These are phyloP conservation scores for Bryum argenteum DNA, from an alignment of 225 moss, liverwort and hornwort species.

Conservation along the genomic window DNA sequence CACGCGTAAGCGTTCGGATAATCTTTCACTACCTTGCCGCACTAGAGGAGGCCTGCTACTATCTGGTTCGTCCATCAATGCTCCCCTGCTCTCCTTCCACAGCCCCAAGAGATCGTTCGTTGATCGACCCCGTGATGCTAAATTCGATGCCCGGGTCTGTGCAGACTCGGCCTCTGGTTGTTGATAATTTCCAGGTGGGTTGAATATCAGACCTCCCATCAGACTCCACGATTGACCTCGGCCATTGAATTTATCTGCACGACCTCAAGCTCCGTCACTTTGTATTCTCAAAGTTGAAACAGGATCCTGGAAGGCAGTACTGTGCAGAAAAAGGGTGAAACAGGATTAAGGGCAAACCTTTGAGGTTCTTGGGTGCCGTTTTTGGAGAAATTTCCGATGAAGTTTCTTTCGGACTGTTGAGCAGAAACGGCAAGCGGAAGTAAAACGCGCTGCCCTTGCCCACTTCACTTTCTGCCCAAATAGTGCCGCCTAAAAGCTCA, in stretches of 20 bases:
- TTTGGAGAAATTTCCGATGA: slow-evolving; percentile 36
- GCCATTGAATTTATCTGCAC: slow-evolving; percentile 30
- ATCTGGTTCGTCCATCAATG: background rate
- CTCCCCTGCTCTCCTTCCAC: background rate
- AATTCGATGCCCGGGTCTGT: background rate
- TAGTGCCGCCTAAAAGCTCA: slow-evolving; percentile 76
- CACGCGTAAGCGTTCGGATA: slow-evolving; percentile 11
- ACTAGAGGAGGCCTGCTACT: background rate
- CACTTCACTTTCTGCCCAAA: slow-evolving; percentile 86
- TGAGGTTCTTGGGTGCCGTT: slow-evolving; percentile 9
- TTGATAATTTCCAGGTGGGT: slow-evolving; percentile 17
- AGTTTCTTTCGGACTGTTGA: slow-evolving; percentile 44
- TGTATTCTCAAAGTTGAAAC: too few species aligned
- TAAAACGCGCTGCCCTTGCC: slow-evolving; percentile 72
- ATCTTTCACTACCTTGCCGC: slow-evolving; percentile 8
- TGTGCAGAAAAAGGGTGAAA: background rate
- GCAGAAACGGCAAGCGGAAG: slow-evolving; percentile 68
- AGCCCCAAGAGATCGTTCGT: slow-evolving; percentile 37
- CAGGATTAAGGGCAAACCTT: slow-evolving; percentile 17
- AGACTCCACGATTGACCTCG: slow-evolving; percentile 52
- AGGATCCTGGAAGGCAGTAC: too few species aligned
- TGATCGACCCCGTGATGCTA: slow-evolving; percentile 15
- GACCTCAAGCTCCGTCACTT: slow-evolving; percentile 45
- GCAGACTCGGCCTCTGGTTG: background rate
- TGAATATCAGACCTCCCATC: slow-evolving; percentile 62